Percentiles rank a stretch among this genome's conserved stretches.
phyloP scores from a whole-genome alignment of 164 flowering plant species.

The Umbilicus rupestris region DNA sequence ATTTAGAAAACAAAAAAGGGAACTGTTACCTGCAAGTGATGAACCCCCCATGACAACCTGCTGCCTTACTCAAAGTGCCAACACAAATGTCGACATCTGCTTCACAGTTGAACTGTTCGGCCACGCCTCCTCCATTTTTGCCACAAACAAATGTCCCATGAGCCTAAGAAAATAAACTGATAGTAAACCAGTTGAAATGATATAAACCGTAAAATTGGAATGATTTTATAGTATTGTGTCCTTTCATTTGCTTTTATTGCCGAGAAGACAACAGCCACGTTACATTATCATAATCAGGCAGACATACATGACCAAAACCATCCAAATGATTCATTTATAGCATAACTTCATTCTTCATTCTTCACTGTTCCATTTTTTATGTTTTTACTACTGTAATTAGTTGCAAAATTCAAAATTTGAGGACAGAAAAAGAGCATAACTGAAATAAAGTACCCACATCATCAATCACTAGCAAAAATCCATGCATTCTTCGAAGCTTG shows the following conservation, averaged over 20 bases:
- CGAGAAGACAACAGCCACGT: background rate
- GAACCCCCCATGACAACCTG: constrained; percentile 92
- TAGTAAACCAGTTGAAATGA: background rate
- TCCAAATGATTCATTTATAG: background rate
- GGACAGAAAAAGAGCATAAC: background rate
- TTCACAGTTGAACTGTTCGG: constrained; percentile 71
- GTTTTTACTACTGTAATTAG: background rate
- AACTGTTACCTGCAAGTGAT: constrained; percentile 79
- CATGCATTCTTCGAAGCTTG: constrained; percentile 67
- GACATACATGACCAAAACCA: background rate
- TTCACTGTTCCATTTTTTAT: no score
- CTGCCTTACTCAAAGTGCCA: constrained; percentile 94
- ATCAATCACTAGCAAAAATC: constrained; percentile 79
- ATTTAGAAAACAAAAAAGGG: background rate
- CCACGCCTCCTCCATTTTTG: constrained; percentile 40
- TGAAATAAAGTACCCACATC: constrained; percentile 55
- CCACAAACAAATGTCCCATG: constrained; percentile 26
- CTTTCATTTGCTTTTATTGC: background rate
- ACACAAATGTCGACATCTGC: constrained; percentile 72
- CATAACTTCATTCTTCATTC: background rate
- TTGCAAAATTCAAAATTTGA: background rate
- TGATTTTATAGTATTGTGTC: background rate
- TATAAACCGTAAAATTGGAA: background rate
- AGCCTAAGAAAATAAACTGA: constrained; percentile 36
- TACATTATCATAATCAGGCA: background rate